These are phyloP conservation scores for Russula earlei DNA, from an alignment of 768 basidiomycete genomes.

Conservation along the genomic window DNA sequence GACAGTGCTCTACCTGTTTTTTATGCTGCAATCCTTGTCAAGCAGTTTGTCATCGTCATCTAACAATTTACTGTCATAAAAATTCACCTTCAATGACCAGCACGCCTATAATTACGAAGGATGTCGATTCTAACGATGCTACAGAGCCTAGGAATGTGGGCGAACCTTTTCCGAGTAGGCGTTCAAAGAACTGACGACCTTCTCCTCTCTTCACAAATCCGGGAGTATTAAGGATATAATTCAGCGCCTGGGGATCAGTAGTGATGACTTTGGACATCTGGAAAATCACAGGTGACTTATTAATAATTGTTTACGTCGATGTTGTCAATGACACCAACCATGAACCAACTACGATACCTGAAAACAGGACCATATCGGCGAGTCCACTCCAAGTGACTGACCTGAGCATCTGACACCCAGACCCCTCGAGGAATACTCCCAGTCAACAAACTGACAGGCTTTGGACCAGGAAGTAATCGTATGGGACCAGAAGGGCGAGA, in stretches of 20 bases:
- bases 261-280: background rate
- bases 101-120: background rate
- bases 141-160: too few relatives aligned
- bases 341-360: constrained; percentile 8
- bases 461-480: constrained; percentile 7
- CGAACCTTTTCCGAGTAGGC: constrained; percentile 7
- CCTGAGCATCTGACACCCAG: constrained; percentile 9
- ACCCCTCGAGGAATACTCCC: background rate
- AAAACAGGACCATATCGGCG: constrained; percentile 1
- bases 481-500: background rate
- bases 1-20: constrained; percentile 15
- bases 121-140: background rate
- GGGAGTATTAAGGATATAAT: constrained; percentile 5
- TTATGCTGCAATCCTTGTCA: constrained; percentile 4
- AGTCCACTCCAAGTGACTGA: constrained; percentile 6
- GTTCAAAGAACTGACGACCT: background rate
- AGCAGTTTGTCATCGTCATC: background rate
- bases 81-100: constrained; percentile 8
- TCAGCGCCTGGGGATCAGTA: constrained; percentile 11
- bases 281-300: background rate
- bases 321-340: background rate
- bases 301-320: too few relatives aligned
- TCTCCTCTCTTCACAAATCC: constrained; percentile 7
- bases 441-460: constrained; percentile 8
- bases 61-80: background rate